Base-by-base conservation (phyloP, 768 basidiomycete genomes). In the Pleurotus pulmonarius region DNA sequence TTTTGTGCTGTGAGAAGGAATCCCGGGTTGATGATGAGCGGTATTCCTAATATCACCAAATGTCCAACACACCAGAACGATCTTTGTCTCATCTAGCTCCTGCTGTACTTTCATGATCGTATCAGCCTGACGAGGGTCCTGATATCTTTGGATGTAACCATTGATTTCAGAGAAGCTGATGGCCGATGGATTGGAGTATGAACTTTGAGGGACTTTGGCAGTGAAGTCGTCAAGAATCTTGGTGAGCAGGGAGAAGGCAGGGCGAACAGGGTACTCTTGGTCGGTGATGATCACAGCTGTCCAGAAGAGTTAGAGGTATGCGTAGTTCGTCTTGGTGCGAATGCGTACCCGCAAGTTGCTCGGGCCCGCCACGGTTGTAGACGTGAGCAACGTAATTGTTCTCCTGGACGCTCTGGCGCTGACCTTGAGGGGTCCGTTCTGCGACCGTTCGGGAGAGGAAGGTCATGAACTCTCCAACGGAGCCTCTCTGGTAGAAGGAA, bases 51-150 rank as follows among this genome's bases (percentile, higher is more conserved):
- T 29, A 11, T 24, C 57, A 46, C 20, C 20, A 11, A 41, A 26
- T 8, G 29, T 20, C 22, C 13, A 25, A 78, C 90, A 58, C 64
- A 96, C 95, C 70, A 99, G 75, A 46, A 98, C 85, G 62, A 99
- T 96, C 88, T 99, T 99, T 3, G 97, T 98, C 76, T 99, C 97
- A 69, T 99, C 97, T 53, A 99, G 74, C 69, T 99, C 97, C 67
- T 94, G 90, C 71, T 99, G 97, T 11, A 99, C 97, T 61, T 88
- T 83, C 95, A 98, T 96, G 67, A 99, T 98, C 16, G 92, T 88
- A 75, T 99, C 96, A 5, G 96, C 96, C 73, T 98, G 94, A 61
- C 86, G 82, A 8, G 96, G 96, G 72, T 99, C 96, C 73, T 99
- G 96, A 69, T 97, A 98, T 73, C 94, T 96, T 68, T 83, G 76